These are phyloP conservation scores for Eragrostis nindensis DNA, from an alignment of 176 grass and related monocot species.

Conservation along the genomic window DNA sequence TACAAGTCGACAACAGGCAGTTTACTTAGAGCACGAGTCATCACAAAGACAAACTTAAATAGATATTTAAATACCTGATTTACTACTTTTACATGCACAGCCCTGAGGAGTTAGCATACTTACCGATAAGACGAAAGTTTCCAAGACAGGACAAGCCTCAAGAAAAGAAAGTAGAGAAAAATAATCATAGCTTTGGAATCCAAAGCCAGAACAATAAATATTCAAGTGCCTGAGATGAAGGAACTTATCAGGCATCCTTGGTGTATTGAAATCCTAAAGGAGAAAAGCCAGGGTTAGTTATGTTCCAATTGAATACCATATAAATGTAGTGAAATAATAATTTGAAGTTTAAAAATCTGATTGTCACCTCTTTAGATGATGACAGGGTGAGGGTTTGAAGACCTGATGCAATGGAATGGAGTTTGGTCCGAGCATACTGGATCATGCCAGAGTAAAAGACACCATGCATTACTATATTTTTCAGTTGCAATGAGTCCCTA, in stretches of 20 bases:
- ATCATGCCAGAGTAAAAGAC: not conserved
- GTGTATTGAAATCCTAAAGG: not conserved
- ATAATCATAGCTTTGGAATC: constrained; percentile 5
- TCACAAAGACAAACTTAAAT: too few species aligned
- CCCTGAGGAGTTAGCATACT: too few species aligned
- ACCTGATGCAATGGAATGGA: constrained; percentile 5
- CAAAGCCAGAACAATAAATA: too few species aligned
- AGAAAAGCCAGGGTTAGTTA: not conserved
- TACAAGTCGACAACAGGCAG: too few species aligned
- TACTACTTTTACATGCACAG: too few species aligned
- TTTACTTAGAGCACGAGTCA: too few species aligned
- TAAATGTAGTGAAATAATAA: not conserved
- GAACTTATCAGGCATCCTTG: constrained; percentile 1
- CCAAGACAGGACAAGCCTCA: constrained; percentile 29
- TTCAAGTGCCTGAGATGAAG: constrained; percentile 23
- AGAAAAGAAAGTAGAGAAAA: constrained; percentile 36
- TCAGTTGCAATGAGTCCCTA: not conserved
- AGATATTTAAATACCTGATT: too few species aligned
- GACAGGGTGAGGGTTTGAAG: constrained; percentile 8
- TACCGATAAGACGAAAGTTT: constrained; percentile 27
- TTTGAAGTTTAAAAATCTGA: not conserved
- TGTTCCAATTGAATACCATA: not conserved
- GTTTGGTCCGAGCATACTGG: constrained; percentile 23
- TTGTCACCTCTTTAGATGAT: constrained; percentile 6
- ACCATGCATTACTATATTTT: not conserved